A percentile compares a stretch with the other conserved stretches of the same genome.
Evolutionary conservation across 140 eudicot genomes (phyloP).

Genomic region (Bidens hawaiensis): DNA sequence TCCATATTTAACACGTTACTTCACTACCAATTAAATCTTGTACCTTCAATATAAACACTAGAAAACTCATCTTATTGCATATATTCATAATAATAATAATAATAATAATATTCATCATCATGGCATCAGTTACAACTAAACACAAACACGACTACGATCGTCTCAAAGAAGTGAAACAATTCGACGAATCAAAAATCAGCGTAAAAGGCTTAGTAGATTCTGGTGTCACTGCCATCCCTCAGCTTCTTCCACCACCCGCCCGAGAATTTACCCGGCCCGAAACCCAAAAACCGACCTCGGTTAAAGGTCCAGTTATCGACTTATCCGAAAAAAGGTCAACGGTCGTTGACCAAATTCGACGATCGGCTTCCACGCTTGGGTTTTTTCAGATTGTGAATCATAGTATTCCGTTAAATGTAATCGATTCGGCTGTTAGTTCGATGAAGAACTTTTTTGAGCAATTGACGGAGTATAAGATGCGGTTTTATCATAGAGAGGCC

Average conservation of each 20-base stretch:
- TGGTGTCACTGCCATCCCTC: slow-evolving; percentile 48
- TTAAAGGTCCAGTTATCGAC: too few species aligned
- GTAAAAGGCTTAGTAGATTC: slow-evolving; percentile 61
- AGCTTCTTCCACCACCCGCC: slow-evolving; percentile 62
- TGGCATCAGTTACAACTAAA: not conserved
- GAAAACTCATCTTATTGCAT: too few species aligned
- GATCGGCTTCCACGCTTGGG: slow-evolving; percentile 44
- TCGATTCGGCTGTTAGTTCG: slow-evolving; percentile 20
- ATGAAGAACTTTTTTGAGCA: slow-evolving; percentile 44
- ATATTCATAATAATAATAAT: too few species aligned
- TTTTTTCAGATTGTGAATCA: slow-evolving; percentile 70
- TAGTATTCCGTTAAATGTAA: slow-evolving; percentile 16
- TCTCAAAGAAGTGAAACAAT: slow-evolving; percentile 32
- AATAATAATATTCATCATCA: too few species aligned
- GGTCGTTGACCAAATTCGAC: slow-evolving; percentile 33
- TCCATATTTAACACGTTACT: too few species aligned
- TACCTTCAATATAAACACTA: too few species aligned
- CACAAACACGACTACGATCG: slow-evolving; percentile 33
- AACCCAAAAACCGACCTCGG: slow-evolving; percentile 6
- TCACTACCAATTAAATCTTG: too few species aligned
- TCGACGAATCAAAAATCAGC: slow-evolving; percentile 60
- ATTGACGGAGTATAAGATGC: slow-evolving; percentile 31
- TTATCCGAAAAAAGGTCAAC: slow-evolving; percentile 35
- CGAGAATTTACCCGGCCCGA: slow-evolving; percentile 29
- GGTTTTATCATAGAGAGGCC: slow-evolving; percentile 37